phyloP scores from a whole-genome alignment of 345 rosid species.

The Rhizophora mangle region DNA sequence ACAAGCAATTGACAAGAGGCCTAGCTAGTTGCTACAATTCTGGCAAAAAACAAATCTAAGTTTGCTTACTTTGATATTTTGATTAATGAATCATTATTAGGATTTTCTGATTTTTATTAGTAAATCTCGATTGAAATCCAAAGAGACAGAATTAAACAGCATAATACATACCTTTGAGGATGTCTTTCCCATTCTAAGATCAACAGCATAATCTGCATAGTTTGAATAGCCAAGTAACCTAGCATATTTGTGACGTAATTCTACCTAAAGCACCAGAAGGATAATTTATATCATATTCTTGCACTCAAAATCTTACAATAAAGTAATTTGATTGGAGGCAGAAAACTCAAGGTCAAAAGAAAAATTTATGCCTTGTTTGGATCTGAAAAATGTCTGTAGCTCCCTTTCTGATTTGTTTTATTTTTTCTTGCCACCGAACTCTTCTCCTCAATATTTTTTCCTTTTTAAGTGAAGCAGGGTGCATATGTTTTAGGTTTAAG shows the following conservation, averaged over 20 bases:
- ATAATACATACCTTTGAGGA: slow-evolving; percentile 66
- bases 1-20: not conserved
- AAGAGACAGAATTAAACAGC: slow-evolving; percentile 1
- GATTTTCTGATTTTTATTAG: too few species aligned
- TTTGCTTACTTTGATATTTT: too few species aligned
- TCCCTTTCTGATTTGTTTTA: too few species aligned
- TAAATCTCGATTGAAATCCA: too few species aligned
- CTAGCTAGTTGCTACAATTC: not conserved
- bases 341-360: not conserved
- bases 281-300: slow-evolving; percentile 8
- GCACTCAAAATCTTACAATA: not conserved
- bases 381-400: too few species aligned
- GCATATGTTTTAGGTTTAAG: too few species aligned
- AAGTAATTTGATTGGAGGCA: not conserved
- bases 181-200: slow-evolving; percentile 75
- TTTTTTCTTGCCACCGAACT: too few species aligned
- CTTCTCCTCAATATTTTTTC: too few species aligned
- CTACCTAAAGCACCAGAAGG: slow-evolving; percentile 49
- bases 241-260: slow-evolving; percentile 80
- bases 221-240: slow-evolving; percentile 79
- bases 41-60: not conserved
- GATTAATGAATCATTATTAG: too few species aligned
- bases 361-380: too few species aligned
- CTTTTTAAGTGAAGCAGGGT: too few species aligned
- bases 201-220: slow-evolving; percentile 81